Evolutionary conservation across 164 flowering plant species (phyloP).

Genomic region (Sextonia rubra): DNA sequence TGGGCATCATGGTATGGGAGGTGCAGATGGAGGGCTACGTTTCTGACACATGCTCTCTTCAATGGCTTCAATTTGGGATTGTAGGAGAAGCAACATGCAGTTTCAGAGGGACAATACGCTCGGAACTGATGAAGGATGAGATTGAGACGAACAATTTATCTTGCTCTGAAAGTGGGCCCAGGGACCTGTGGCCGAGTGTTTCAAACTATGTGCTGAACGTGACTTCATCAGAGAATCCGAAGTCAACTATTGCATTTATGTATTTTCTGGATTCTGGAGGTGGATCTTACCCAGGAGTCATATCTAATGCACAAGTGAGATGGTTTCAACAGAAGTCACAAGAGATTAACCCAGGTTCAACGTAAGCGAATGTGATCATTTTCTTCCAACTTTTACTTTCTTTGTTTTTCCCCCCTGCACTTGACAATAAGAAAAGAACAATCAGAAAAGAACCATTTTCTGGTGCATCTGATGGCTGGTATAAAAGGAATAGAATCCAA

Average conservation of each 20-base stretch:
- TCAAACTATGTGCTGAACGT: constrained; percentile 74
- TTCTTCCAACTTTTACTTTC: neutral
- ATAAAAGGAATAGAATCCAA: too few species aligned
- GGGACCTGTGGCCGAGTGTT: constrained; percentile 76
- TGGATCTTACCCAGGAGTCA: constrained; percentile 83
- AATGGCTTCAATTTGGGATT: constrained; percentile 1
- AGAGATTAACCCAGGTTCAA: constrained; percentile 60
- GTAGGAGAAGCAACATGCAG: constrained; percentile 47
- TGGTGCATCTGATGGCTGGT: too few species aligned
- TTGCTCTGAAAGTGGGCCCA: constrained; percentile 56
- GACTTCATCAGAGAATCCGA: constrained; percentile 34
- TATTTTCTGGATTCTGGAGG: constrained; percentile 95
- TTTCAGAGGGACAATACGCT: constrained; percentile 60
- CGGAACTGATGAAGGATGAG: constrained; percentile 59
- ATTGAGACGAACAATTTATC: constrained; percentile 39
- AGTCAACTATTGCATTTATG: constrained; percentile 38
- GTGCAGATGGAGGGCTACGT: too few species aligned
- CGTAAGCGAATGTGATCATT: constrained; percentile 20
- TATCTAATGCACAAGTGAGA: constrained; percentile 68
- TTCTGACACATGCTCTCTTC: too few species aligned
- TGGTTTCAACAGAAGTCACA: constrained; percentile 61
- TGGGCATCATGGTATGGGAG: too few species aligned
- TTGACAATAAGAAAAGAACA: too few species aligned
- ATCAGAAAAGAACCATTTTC: too few species aligned
- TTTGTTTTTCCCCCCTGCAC: too few species aligned